Evolutionary conservation across 345 rosid species (phyloP), one percentile per base, ranked within the genome.

Genomic region (Syzygium aromaticum): DNA sequence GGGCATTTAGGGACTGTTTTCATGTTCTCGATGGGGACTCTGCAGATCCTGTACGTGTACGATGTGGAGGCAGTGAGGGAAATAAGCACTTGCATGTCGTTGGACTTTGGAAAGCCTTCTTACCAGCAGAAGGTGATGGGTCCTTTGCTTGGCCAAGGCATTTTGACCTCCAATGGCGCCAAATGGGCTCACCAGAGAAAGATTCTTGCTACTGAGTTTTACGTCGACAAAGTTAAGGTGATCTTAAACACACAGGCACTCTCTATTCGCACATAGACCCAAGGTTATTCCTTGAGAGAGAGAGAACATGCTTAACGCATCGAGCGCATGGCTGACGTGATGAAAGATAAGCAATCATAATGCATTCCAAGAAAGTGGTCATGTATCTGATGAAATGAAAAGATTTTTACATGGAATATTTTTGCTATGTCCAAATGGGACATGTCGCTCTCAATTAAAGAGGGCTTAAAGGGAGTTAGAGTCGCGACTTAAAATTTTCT

Each of bases 111-210:
- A 3, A 91, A 90, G 87, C 91, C 93, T 27, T 61, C 91, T 64
- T 89, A 86, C 57, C 77, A 86, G 67, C 77, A 67, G 19, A 87
- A 87, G 84, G 85, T 67, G 27, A 30, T 33, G 25, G 91, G 90
- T 15, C 90, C 90, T 51, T 64, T 89, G 61, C 78, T 92, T 0
- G 93, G 94, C 73, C 86, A 87, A 51, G 91, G 93, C 63, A 78
- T 90, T 54, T 16, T 87, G 83, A 88, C 90, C 19, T 77, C 93
- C 43, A 91, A 86, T 59, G 92, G 89, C 14, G 61, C 82, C 11
- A 40, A 53, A 5, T 91, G 93, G 93, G 88, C 89, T 57, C 88
- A 92, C n/a, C 90, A 89, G 86, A 87, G 90, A 56, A 89, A 88
- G 86, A 88, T 89, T 19, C n/a, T 91, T 22, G 88, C 89, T 28